A percentile compares a stretch with the other conserved stretches of the same genome.
Conservation (phyloP, 1,284 basidiomycete genomes). For the Malassezia brasiliensis region DNA sequence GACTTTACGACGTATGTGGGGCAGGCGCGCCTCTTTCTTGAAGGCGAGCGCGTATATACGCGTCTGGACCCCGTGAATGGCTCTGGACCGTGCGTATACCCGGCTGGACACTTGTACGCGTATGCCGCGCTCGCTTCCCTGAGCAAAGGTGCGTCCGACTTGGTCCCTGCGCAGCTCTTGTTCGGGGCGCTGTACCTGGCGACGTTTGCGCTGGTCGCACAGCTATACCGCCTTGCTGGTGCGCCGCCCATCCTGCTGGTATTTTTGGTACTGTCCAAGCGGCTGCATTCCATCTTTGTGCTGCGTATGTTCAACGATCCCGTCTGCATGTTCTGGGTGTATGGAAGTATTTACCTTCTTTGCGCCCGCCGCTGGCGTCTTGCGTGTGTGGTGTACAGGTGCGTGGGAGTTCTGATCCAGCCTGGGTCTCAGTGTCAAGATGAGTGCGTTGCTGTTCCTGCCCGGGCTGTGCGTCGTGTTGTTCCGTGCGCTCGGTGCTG, state of each 20-base stretch:
- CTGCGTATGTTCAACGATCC: constrained; percentile 93
- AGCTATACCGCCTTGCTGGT: constrained; percentile 27
- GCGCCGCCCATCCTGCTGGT: constrained; percentile 54
- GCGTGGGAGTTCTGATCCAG: constrained; percentile 52
- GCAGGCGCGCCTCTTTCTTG: constrained; percentile 68
- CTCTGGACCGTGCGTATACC: constrained; percentile 90
- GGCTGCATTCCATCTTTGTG: constrained; percentile 85
- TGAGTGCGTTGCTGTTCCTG: constrained; percentile 87
- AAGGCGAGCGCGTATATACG: constrained; percentile 78
- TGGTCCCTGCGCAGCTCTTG: constrained; percentile 54
- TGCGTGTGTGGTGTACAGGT: constrained; percentile 67
- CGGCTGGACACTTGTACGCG: constrained; percentile 80
- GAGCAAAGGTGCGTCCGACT: constrained; percentile 57
- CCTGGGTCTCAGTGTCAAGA: constrained; percentile 80
- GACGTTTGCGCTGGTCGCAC: constrained; percentile 24
- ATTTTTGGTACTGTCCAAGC: constrained; percentile 73
- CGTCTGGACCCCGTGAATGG: constrained; percentile 64
- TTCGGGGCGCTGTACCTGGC: constrained; percentile 29
- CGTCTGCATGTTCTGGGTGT: constrained; percentile 61
- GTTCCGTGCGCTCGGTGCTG: constrained; percentile 53
- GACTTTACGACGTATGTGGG: constrained; percentile 90
- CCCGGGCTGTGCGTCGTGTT: constrained; percentile 67
- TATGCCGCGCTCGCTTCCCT: constrained; percentile 65
- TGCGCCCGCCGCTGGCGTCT: constrained; percentile 57
- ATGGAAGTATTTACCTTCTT: constrained; percentile 51